phyloP scores from a whole-genome alignment of 441 rosid species.

The Croton laevigatus region DNA sequence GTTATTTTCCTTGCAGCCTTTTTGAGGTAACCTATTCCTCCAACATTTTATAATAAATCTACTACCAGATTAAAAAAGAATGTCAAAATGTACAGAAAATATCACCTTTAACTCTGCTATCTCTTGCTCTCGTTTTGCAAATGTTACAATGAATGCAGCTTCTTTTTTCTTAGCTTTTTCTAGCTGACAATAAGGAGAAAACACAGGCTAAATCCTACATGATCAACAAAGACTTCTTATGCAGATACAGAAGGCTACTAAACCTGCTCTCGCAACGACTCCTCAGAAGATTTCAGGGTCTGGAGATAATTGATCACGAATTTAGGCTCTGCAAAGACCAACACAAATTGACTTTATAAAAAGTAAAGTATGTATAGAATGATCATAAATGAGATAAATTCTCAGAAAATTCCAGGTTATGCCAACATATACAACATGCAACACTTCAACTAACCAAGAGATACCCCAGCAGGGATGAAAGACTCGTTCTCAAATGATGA shows the following conservation, averaged over 20 bases:
- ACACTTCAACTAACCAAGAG: conserved; percentile 65
- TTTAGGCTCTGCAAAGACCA: conserved; percentile 66
- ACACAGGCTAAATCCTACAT: conserved; percentile 25
- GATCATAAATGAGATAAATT: conserved; percentile 5
- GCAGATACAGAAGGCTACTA: conserved; percentile 11
- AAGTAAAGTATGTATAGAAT: not conserved
- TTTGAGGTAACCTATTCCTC: not conserved
- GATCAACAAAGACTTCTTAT: conserved; percentile 9
- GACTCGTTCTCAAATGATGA: conserved; percentile 74
- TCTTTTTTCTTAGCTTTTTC: conserved; percentile 97
- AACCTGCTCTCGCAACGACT: conserved; percentile 86
- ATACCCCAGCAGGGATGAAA: conserved; percentile 56
- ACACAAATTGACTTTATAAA: conserved; percentile 8
- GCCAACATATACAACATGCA: conserved; percentile 7
- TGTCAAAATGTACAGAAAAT: not conserved
- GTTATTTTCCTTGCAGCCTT: conserved; percentile 1
- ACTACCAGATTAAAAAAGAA: not conserved
- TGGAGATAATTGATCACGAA: conserved; percentile 71
- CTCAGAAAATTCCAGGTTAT: not conserved
- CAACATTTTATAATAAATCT: not conserved
- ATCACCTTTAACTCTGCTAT: conserved; percentile 87
- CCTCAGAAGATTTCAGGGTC: conserved; percentile 78
- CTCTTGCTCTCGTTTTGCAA: conserved; percentile 96
- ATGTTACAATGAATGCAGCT: conserved; percentile 95
- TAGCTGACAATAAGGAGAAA: conserved; percentile 49